These are phyloP conservation scores for Entonaema liquescens DNA, from an alignment of 495 filamentous ascomycete species.

Conservation along the genomic window DNA sequence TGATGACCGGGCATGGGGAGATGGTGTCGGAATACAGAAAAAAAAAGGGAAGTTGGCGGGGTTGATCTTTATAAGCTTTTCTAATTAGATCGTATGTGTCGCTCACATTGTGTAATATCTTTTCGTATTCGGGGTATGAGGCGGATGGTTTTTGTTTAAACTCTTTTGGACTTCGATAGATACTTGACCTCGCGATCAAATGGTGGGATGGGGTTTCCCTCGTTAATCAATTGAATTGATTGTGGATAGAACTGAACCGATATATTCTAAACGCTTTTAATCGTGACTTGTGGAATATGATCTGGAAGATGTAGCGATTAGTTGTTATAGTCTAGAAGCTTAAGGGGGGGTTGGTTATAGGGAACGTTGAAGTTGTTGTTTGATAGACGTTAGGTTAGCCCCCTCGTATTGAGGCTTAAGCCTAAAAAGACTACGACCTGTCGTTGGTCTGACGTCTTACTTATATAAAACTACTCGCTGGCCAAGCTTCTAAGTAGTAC, in stretches of 20 bases:
- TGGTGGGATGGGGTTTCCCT: slow-evolving; percentile 14
- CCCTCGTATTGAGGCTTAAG: not conserved
- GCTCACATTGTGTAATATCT: slow-evolving; percentile 16
- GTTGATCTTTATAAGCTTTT: slow-evolving; percentile 10
- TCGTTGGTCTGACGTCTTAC: not conserved
- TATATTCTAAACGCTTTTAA: not conserved
- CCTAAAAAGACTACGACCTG: not conserved
- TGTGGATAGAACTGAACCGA: not conserved
- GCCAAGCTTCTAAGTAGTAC: slow-evolving; percentile 29
- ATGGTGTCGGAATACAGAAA: slow-evolving; percentile 29
- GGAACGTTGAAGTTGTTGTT: not conserved
- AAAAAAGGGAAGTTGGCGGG: slow-evolving; percentile 14
- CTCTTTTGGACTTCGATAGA: slow-evolving; percentile 24
- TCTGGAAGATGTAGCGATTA: not conserved
- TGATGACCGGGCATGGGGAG: slow-evolving; percentile 21
- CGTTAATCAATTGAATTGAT: slow-evolving; percentile 5
- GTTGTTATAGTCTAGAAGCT: not conserved
- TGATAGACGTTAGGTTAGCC: not conserved
- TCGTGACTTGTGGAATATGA: not conserved
- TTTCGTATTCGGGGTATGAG: slow-evolving; percentile 13
- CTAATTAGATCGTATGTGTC: slow-evolving; percentile 10
- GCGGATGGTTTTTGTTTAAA: slow-evolving; percentile 22
- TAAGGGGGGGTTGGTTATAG: not conserved
- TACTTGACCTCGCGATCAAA: slow-evolving; percentile 42
- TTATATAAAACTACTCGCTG: slow-evolving; percentile 15